Base-by-base conservation (phyloP, 202 grass and related monocot genomes). In the Eragrostis tef region DNA sequence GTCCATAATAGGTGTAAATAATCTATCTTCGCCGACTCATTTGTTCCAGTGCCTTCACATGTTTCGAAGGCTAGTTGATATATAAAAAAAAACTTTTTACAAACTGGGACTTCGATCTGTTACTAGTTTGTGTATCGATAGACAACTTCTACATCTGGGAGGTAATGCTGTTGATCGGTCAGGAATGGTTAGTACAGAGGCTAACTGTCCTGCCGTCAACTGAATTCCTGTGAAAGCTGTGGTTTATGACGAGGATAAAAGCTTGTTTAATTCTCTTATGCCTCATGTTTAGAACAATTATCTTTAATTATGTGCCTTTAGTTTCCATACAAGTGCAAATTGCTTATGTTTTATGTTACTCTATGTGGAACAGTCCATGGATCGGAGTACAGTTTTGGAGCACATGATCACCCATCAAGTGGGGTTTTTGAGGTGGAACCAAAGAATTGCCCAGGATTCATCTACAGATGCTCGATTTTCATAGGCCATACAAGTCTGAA, bases 351-450 rank as follows among this genome's bases (percentile, higher is more conserved):
- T 25, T 79, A 41, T 90, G 44, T 83, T 77, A 50, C 39, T 81
- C 39, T 71, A 2, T 72, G 17, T 79, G 21, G 14, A 74, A 86
- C 90, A 99, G 96, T 96, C 31, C 92, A 99, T 81, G 93, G 89
- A 65, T 80, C 83, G 6, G 96, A 99, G 77, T 99, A 93, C 70
- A 92, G 89, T 47, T 99, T 96, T 83, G 96, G 96, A 83, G 96
- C 90, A 21, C 96, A 99, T 66, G 96, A 99, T 47, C 74, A 80
- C 53, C 87, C 93, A 2, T 74, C 93, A 78, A 96, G 88, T 79
- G 96, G 93, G 9, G 89, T 99, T 73, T 99, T 99, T 91, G 96
- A 99, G 80, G 93, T 99, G 54, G 96, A 96, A 78, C 96, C 93
- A 11, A 99, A 90, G 81, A 86, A 66, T 11, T 99, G 96, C 64